Conservation (phyloP, 768 basidiomycete species). For the Phallus indusiatus region DNA sequence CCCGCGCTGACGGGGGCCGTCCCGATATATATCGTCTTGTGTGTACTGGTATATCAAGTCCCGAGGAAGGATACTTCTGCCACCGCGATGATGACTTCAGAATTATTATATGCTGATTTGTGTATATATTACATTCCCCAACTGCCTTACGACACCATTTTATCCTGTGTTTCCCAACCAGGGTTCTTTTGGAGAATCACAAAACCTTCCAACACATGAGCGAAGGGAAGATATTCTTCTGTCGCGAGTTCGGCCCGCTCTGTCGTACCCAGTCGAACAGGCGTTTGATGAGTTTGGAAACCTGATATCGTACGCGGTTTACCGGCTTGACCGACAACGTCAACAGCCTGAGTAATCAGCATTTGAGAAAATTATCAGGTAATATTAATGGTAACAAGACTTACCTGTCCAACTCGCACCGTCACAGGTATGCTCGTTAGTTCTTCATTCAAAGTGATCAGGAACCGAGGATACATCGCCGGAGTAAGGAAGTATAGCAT, state of each 20-base stretch:
- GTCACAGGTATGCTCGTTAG: slow-evolving; percentile 80
- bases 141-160: slow-evolving; percentile 58
- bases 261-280: slow-evolving; percentile 88
- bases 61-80: no score
- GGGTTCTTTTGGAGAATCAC: slow-evolving; percentile 90
- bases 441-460: slow-evolving; percentile 93
- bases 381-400: slow-evolving; percentile 12
- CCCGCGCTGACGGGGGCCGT: no score
- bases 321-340: slow-evolving; percentile 95
- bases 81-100: no score
- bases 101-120: background rate
- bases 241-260: slow-evolving; percentile 95
- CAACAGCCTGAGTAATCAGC: slow-evolving; percentile 59
- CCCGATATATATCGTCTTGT: no score
- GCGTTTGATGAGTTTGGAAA: slow-evolving; percentile 97
- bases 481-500: slow-evolving; percentile 95
- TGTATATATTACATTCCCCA: background rate
- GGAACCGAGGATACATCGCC: slow-evolving; percentile 97
- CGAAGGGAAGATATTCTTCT: slow-evolving; percentile 91
- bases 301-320: slow-evolving; percentile 94
- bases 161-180: slow-evolving; percentile 79
- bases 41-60: no score
- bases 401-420: slow-evolving; percentile 86
- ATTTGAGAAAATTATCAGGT: background rate
- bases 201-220: slow-evolving; percentile 85